Evolutionary conservation across 805 yeast species (phyloP), one percentile per base, ranked within the genome.

Genomic region (Candida nitratophila): DNA sequence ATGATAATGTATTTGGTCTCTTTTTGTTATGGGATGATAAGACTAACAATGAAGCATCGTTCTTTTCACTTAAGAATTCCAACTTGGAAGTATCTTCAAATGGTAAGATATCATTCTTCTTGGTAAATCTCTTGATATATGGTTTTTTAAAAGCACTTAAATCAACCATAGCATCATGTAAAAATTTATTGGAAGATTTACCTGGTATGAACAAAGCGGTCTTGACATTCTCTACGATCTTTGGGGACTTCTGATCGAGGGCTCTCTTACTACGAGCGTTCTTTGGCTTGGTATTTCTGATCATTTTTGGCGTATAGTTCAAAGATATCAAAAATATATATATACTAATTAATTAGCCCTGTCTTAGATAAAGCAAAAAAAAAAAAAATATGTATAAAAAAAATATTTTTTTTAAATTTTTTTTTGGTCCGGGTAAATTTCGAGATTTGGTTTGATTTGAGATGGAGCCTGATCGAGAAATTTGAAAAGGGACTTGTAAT

Each of bases 221-320:
- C 66, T 93, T 93, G 49, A 83, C 80, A 64, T 93, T 90, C 64
- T 93, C 99, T 9, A 84, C 84, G 39, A 88, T 64, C 66, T 89
- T 91, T 43, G 97, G 79, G 56, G 89, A 96, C 55, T 80, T 83
- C 57, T 85, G 84, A 50, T 89, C 96, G 50, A 90, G 62, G 7
- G 96, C 98, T 66, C 99, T 81, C 70, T 93, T 93, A 44, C 96
- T 79, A 60, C 98, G 88, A 44, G 96, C 96, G 60, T 83, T 93
- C 69, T 89, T 90, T 32, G 99, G 98, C 54, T 88, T 83, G 38
- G 83, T 70, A 38, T 73, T 62, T 73, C 76, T 66, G 48, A 65
- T 65, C 70, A 65, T 65, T 24, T 35, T 31, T 17, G 24, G 10
- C 16, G 30, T 10, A 12, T 16, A 11, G 26, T n/a, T n/a, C n/a